Evolutionary conservation across 2,329 filamentous ascomycete genomes (phyloP).

Genomic region (Parastagonospora nodorum): DNA sequence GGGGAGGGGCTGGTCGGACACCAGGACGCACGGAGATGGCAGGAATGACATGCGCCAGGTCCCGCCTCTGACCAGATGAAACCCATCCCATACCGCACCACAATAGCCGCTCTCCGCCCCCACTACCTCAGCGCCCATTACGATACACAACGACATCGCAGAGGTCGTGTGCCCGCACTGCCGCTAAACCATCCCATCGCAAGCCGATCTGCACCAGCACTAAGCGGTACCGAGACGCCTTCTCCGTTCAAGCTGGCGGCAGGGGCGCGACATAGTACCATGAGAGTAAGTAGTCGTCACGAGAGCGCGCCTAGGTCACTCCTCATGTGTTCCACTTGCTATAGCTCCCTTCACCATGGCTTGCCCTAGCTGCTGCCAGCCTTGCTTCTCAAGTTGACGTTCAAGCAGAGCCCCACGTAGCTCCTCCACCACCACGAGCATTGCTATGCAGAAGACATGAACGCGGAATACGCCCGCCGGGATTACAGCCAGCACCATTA

Average conservation of each 20-base stretch:
- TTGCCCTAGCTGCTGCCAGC: background rate
- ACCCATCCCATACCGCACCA: constrained; percentile 18
- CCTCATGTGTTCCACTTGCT: constrained; percentile 16
- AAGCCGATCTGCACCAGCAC: constrained; percentile 14
- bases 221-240: constrained; percentile 23
- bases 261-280: constrained; percentile 34
- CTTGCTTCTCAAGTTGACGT: constrained; percentile 29
- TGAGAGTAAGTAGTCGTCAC: constrained; percentile 43
- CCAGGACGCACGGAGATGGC: constrained; percentile 18
- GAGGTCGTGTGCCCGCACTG: constrained; percentile 30
- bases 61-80: constrained; percentile 19
- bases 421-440: constrained; percentile 16
- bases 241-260: constrained; percentile 16
- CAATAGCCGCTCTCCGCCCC: constrained; percentile 28
- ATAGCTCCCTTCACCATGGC: constrained; percentile 8
- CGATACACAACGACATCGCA: constrained; percentile 27
- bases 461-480: constrained; percentile 42
- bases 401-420: constrained; percentile 27
- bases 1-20: constrained; percentile 17
- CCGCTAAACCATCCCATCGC: constrained; percentile 10
- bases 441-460: constrained; percentile 47
- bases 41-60: constrained; percentile 23
- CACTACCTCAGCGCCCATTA: constrained; percentile 25
- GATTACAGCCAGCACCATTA: constrained; percentile 38
- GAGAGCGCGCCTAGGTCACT: constrained; percentile 16